Conservation (phyloP, 768 basidiomycete species). For the Leucosporidium creatinivorum region DNA sequence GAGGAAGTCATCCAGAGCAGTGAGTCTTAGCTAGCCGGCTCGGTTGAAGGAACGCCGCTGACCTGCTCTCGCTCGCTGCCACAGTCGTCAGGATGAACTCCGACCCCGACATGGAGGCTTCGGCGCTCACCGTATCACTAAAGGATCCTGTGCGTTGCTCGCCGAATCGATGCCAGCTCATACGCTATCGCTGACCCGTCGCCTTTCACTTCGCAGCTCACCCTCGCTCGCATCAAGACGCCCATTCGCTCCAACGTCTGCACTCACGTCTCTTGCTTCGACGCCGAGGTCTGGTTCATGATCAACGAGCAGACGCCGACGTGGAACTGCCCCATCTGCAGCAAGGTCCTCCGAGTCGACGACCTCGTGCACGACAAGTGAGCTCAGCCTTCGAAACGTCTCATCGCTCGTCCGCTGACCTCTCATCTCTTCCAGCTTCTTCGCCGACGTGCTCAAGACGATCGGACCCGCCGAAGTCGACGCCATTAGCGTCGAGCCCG, state of each 20-base stretch:
- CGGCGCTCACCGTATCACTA: conserved; percentile 78
- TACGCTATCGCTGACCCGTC: not conserved
- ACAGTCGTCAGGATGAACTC: conserved; percentile 23
- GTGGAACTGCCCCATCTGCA: conserved; percentile 91
- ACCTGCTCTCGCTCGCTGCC: not conserved
- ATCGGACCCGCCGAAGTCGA: conserved; percentile 69
- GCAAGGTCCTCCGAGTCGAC: conserved; percentile 63
- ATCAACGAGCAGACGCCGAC: conserved; percentile 96
- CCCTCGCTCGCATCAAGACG: conserved; percentile 71
- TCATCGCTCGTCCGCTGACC: too few species aligned
- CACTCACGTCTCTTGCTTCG: conserved; percentile 89
- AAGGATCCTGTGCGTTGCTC: conserved; percentile 74
- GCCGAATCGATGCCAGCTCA: not conserved
- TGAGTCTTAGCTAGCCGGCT: conserved; percentile 40
- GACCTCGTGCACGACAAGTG: conserved; percentile 91
- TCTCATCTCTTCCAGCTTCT: conserved; percentile 54
- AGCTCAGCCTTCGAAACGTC: conserved; percentile 29
- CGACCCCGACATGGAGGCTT: conserved; percentile 88
- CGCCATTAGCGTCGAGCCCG: conserved; percentile 85
- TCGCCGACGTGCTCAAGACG: conserved; percentile 69
- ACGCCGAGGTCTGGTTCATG: conserved; percentile 85
- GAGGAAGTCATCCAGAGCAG: conserved; percentile 62
- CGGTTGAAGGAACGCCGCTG: not conserved
- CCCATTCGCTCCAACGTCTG: conserved; percentile 84
- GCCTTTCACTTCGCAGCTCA: conserved; percentile 50